Base-by-base conservation (phyloP, 345 rosid species). In the Eucalyptus dawsonii region DNA sequence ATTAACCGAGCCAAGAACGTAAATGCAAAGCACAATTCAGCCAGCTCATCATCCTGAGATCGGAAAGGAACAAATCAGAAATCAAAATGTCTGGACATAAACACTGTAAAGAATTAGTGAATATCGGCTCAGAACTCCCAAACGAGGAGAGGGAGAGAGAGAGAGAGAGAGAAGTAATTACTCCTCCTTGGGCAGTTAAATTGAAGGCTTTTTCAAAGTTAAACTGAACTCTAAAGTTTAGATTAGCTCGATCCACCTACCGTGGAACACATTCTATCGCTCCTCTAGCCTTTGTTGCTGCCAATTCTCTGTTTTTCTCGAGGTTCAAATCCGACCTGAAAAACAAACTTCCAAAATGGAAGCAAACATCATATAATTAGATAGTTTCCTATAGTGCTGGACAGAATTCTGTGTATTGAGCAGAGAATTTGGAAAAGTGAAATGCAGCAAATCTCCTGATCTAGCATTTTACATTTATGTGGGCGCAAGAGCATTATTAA, bases 1-100 rank as follows among this genome's bases (percentile, higher is more conserved):
- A 88, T 50, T 29, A 92, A 86, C 49, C 92, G 95, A 44, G 93
- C 94, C 65, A 94, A 44, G 50, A 92, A 91, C 86, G 88, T 65
- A 27, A 94, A 90, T 47, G 89, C 92, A 25, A 88, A 9, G 88
- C 91, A 90, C 96, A 94, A 92, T 31, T 90, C 93, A 40, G 83
- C 47, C 83, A 76, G 83, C 24, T 62, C 16, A 89, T 91, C 92
- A 9, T 88, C 93, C 96, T 94, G 94, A 76, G 88, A 76, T 9
- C 14, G 44, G 34, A 42, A 11, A 21, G n/a, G n/a, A 44, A 51
- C 11, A 42, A 14, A 37, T 87, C 14, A 51, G 44, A 49, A 29
- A 15, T n/a, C 87, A 76, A 22, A 22, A 40, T 22, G 47, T 37
- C 83, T 40, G 27, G n/a, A 76, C 25, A n/a, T 65, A 65, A n/a